Conservation (phyloP, 176 grass and related monocot species). For the Carex pumila region DNA sequence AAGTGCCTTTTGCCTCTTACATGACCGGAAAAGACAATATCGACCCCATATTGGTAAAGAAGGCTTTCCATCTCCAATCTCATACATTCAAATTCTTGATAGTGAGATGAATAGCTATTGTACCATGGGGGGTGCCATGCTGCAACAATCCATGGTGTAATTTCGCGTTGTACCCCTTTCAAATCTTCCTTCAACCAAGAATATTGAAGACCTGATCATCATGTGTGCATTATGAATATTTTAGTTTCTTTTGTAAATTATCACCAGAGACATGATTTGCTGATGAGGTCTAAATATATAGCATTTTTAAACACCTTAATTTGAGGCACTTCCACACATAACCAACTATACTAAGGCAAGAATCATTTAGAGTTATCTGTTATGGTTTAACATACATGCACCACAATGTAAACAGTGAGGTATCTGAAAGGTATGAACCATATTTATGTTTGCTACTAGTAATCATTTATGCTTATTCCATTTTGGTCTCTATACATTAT, state of each 20-base stretch:
- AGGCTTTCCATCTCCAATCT: constrained; percentile 79
- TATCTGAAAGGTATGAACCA: not conserved
- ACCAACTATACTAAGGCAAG: not conserved
- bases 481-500: not conserved
- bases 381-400: not conserved
- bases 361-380: not conserved
- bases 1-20: constrained; percentile 30
- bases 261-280: not conserved
- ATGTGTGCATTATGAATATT: not conserved
- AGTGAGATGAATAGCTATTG: constrained; percentile 89
- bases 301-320: not conserved
- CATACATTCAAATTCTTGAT: constrained; percentile 95
- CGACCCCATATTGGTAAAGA: constrained; percentile 50
- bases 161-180: constrained; percentile 37
- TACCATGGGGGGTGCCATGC: constrained; percentile 94
- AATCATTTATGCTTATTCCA: not conserved
- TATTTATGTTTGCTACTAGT: not conserved
- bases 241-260: not conserved
- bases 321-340: not conserved
- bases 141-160: constrained; percentile 76
- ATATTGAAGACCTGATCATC: constrained; percentile 58
- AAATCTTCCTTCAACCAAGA: constrained; percentile 71
- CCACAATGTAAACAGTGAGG: not conserved
- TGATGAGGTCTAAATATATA: not conserved
- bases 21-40: constrained; percentile 82